phyloP scores from a whole-genome alignment of 768 basidiomycete species.

The Coprinellus micaceus region DNA sequence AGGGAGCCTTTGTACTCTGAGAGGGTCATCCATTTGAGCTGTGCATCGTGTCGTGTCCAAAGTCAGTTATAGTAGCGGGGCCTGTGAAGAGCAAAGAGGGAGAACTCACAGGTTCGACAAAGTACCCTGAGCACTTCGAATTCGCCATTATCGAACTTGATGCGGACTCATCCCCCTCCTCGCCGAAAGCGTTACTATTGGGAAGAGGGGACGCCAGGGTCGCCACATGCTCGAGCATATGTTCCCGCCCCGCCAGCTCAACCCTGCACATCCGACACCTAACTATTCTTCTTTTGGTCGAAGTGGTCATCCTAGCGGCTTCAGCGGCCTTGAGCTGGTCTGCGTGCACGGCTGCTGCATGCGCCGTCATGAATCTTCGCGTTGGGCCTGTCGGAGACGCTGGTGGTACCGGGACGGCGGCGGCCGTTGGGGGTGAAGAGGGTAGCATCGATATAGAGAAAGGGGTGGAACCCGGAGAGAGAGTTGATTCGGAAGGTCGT shows the following conservation, averaged over 20 bases:
- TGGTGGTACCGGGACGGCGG: too few relatives aligned
- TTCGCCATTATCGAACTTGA: slow-evolving; percentile 65
- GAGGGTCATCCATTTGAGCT: slow-evolving; percentile 97
- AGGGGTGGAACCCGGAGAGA: too few relatives aligned
- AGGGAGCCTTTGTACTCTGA: slow-evolving; percentile 71
- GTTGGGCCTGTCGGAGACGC: too few relatives aligned
- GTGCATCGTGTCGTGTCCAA: not conserved
- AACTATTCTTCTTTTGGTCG: slow-evolving; percentile 76
- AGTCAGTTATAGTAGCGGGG: not conserved
- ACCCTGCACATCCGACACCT: slow-evolving; percentile 93
- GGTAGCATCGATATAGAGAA: too few relatives aligned
- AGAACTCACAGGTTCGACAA: slow-evolving; percentile 83
- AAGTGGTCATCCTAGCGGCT: slow-evolving; percentile 1
- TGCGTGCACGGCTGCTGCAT: not conserved
- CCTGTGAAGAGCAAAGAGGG: not conserved
- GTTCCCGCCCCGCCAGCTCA: slow-evolving; percentile 85
- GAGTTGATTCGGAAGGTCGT: too few relatives aligned
- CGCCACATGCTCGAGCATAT: slow-evolving; percentile 85
- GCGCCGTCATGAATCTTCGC: slow-evolving; percentile 19
- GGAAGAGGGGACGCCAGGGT: slow-evolving; percentile 43
- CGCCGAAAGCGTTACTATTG: not conserved
- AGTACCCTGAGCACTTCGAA: slow-evolving; percentile 91
- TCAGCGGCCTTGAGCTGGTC: too few relatives aligned
- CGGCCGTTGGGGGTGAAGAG: too few relatives aligned
- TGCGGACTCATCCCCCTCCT: slow-evolving; percentile 6